These are phyloP conservation scores for Senna tora DNA, from an alignment of 306 rosid species.

Conservation along the genomic window DNA sequence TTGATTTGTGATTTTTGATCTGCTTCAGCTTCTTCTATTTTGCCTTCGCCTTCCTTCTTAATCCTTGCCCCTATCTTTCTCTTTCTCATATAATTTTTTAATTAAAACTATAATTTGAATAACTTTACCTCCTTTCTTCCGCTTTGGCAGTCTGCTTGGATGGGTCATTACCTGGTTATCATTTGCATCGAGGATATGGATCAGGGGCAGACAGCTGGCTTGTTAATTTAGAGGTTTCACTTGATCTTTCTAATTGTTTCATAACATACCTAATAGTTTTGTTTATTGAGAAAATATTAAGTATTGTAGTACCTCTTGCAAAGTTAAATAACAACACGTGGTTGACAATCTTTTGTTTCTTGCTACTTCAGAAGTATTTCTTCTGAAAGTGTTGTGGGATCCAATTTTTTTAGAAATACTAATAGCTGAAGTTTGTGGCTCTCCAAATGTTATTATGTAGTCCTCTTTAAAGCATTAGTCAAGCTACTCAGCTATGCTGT, in stretches of 20 bases:
- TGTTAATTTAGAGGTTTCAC: constrained; percentile 86
- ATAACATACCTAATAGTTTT: not conserved
- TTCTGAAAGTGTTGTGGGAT: constrained; percentile 14
- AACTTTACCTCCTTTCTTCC: constrained; percentile 14
- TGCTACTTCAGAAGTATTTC: constrained; percentile 3
- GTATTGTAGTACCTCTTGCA: not conserved
- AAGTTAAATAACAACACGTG: not conserved
- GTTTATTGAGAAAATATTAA: not conserved
- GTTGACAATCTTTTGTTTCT: not conserved
- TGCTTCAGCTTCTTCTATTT: not conserved
- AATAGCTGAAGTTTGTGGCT: constrained; percentile 13
- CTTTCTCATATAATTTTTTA: not conserved
- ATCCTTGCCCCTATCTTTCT: not conserved
- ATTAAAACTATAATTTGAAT: constrained; percentile 24
- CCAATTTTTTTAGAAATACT: constrained; percentile 17
- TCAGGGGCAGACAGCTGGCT: constrained; percentile 91
- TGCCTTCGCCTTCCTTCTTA: not conserved
- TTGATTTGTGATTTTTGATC: not conserved
- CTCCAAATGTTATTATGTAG: not conserved
- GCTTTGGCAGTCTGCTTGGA: constrained; percentile 80
- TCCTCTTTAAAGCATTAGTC: constrained; percentile 8
- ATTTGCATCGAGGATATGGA: constrained; percentile 81
- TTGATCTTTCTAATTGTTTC: not conserved
- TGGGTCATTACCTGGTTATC: constrained; percentile 95
- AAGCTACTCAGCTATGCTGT: constrained; percentile 8